phyloP scores from a whole-genome alignment of 2,329 filamentous ascomycete species.

The Aspergillus novoparasiticus region DNA sequence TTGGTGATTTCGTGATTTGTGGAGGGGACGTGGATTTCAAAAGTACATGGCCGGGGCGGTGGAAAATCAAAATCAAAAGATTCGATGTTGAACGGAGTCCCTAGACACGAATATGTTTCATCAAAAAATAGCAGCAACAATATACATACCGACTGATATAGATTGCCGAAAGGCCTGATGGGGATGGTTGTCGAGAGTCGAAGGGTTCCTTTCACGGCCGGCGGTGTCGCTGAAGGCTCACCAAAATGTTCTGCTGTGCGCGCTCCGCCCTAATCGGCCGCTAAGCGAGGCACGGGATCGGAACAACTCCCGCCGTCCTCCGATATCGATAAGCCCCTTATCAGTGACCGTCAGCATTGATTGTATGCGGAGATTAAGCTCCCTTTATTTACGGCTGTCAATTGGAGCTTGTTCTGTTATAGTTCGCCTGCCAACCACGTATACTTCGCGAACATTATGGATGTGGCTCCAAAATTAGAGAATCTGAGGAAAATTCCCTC shows the following conservation, averaged over 20 bases:
- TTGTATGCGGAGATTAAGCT: neutral
- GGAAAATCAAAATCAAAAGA: slow-evolving; percentile 6
- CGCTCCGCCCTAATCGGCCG: slow-evolving; percentile 37
- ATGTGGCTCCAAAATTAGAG: slow-evolving; percentile 25
- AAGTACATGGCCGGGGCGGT: slow-evolving; percentile 19
- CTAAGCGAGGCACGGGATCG: slow-evolving; percentile 42
- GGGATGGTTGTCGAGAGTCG: slow-evolving; percentile 46
- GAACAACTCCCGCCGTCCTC: slow-evolving; percentile 21
- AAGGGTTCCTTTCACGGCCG: slow-evolving; percentile 39
- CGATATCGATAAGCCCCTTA: slow-evolving; percentile 21
- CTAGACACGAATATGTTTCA: slow-evolving; percentile 7
- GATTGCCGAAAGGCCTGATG: slow-evolving; percentile 42
- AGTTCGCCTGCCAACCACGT: neutral
- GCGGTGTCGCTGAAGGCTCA: slow-evolving; percentile 36
- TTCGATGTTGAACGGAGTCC: slow-evolving; percentile 17
- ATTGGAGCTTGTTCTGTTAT: neutral
- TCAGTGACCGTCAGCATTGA: neutral
- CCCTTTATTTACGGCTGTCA: neutral
- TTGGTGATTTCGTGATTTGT: slow-evolving; percentile 2
- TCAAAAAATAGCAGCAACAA: slow-evolving; percentile 9
- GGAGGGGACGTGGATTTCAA: slow-evolving; percentile 16
- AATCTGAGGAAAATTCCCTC: slow-evolving; percentile 33
- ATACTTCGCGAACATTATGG: slow-evolving; percentile 21
- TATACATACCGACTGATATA: slow-evolving; percentile 44
- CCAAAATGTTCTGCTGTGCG: slow-evolving; percentile 44